Evolutionary conservation across 2,329 filamentous ascomycete species (phyloP), one percentile per base, ranked within the genome.

Genomic region (Phialemonium atrogriseum): DNA sequence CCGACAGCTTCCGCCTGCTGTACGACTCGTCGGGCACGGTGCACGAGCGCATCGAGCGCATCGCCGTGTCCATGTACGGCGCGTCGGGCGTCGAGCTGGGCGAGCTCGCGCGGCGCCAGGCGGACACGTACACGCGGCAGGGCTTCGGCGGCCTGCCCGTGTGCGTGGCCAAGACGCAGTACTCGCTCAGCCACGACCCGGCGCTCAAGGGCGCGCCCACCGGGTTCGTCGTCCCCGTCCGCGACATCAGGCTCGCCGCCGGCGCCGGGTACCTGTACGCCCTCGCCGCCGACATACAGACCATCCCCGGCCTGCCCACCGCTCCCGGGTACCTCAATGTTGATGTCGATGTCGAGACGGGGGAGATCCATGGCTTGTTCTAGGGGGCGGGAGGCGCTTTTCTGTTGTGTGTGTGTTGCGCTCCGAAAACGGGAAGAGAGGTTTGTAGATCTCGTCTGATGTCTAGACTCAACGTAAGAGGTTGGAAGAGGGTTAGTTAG

Each of bases 161-260:
- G 52, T 98, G 91, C 58, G 76, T 96, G 43, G 91, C 91, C 40
- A 98, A 98, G 78, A 98, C 91, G 10, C 91, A 98, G 60, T 98
- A 98, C 66, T 94, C 85, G 20, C 71, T 98, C 29, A 91, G 83
- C 36, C 89, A 96, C 59, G 87, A 98, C 56, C 82, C 89, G 3
- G 78, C 84, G 9, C 70, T 96, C 48, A 98, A 98, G 73, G 91
- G 91, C 40, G 91, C 91, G 7, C 91, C 91, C 15, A 84, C 80
- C 4, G 91, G 89, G 37, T 98, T 96, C 60, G 93, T 85, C 0
- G 78, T 98, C 5, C 91, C 91, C 2, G 94, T 98, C 47, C 71
- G 89, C 37, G 91, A 98, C 53, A 89, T 98, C 23, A 72, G 88
- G 40, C 78, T 98, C 70, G 91, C 91, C 17, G 88, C 88, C 37